phyloP scores from a whole-genome alignment of 192 early-diverging fungal species.

The Chytriomyces sp. region DNA sequence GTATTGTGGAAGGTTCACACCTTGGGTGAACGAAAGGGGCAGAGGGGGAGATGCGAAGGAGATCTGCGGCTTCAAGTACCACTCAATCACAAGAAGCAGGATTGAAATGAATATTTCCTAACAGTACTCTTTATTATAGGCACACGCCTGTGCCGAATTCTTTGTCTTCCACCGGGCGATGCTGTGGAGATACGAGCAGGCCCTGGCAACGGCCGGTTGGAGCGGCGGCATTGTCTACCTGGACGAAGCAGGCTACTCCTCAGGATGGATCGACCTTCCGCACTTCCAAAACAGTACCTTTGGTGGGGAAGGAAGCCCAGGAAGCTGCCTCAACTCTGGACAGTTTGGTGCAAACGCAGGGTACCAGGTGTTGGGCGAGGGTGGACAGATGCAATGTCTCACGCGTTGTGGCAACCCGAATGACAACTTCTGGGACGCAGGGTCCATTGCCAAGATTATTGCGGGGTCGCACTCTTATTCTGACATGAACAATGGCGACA shows the following conservation, averaged over 20 bases:
- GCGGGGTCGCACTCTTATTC: not conserved
- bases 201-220: conserved; percentile 11
- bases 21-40: too few relatives aligned
- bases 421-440: not conserved
- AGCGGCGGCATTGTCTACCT: conserved; percentile 2
- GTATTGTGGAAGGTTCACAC: too few relatives aligned
- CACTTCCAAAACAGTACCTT: not conserved
- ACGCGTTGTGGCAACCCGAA: not conserved
- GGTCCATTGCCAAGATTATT: not conserved
- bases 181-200: conserved; percentile 9
- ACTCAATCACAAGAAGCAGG: too few relatives aligned
- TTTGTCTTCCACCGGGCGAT: conserved; percentile 19
- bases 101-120: too few relatives aligned
- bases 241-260: not conserved
- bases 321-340: not conserved
- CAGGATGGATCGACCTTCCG: not conserved
- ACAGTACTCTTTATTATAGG: too few relatives aligned
- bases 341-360: not conserved
- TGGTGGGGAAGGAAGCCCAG: not conserved
- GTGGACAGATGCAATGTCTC: not conserved
- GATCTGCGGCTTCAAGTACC: too few relatives aligned
- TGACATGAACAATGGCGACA: not conserved
- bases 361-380: not conserved
- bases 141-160: conserved; percentile 18
- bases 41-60: too few relatives aligned